Percentiles rank a stretch among this genome's conserved stretches.
phyloP scores from a whole-genome alignment of 139 green algal genomes.

The Dunaliella sp. region DNA sequence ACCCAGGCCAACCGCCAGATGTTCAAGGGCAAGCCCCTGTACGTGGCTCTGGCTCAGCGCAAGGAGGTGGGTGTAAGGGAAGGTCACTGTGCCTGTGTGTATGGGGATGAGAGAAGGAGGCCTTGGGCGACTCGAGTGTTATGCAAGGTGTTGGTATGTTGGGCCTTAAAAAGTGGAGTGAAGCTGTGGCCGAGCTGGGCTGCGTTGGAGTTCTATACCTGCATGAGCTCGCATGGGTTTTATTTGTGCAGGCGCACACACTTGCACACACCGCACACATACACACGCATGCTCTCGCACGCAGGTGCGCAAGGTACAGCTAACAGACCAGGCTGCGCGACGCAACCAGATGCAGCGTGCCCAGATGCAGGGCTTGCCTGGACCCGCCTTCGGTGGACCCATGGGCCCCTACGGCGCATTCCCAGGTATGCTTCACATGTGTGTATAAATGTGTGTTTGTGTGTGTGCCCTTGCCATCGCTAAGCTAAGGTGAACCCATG shows the following conservation, averaged over 20 bases:
- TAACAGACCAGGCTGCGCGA: slow-evolving; percentile 69
- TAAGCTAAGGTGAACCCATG: background rate
- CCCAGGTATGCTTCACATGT: too few species aligned
- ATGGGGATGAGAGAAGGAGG: slow-evolving; percentile 14
- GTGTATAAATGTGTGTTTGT: too few species aligned
- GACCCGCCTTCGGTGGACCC: background rate
- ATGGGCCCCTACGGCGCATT: background rate
- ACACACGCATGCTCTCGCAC: too few species aligned
- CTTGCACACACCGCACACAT: too few species aligned
- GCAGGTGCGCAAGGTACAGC: slow-evolving; percentile 73
- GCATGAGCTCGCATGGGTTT: too few species aligned
- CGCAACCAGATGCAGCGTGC: slow-evolving; percentile 32
- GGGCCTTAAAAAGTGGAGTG: too few species aligned
- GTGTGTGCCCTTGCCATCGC: slow-evolving; percentile 1
- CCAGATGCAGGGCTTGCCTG: background rate
- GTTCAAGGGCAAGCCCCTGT: slow-evolving; percentile 87
- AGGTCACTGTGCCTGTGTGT: slow-evolving; percentile 39
- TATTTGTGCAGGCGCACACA: too few species aligned
- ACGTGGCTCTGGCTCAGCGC: slow-evolving; percentile 87
- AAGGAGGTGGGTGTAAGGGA: too few species aligned
- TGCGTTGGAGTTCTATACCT: too few species aligned
- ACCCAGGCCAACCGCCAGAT: slow-evolving; percentile 83
- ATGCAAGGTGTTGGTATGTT: background rate
- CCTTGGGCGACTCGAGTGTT: background rate
- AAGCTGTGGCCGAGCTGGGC: too few species aligned